Base-by-base conservation (phyloP, 2,329 filamentous ascomycete genomes). In the Fusarium sp. region DNA sequence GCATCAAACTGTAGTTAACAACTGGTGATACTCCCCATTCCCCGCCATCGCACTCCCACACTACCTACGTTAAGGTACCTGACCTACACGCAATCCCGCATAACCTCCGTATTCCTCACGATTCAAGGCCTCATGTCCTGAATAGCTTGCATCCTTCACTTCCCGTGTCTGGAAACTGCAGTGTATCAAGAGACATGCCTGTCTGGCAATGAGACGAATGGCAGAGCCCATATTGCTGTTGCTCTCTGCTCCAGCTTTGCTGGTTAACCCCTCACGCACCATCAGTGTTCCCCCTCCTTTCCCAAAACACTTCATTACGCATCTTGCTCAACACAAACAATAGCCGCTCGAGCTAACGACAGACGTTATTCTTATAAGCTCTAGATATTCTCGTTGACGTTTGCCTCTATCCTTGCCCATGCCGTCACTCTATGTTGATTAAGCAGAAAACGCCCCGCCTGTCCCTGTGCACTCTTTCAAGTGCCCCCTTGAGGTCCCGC, bases 371-470 rank as follows among this genome's bases (percentile, higher is more conserved):
- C 55, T 58, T 49, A 23, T 46, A 53, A 64, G 20, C 37, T 70
- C 49, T 65, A 66, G 60, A 70, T 58, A 41, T 65, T 60, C 52
- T 70, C 32, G 55, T 70, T 64, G 66, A 73, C 55, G 44, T 70
- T 69, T 74, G 35, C 56, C 52, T 69, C 58, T 68, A 64, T 57
- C 54, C 65, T 52, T 48, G 60, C 30, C n/a, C 60, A 76, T 76
- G 73, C 74, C 73, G 74, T 75, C 73, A 76, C 74, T 73, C 60
- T 60, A 55, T 70, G 64, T 66, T 61, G 65, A 70, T 74, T 74
- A 73, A 68, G 64, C 49, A 73, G 67, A 70, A 72, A 64, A 71
- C 55, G 74, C 74, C 74, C 74, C 74, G 74, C 73, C 75, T 56
- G 64, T 60, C 64, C 71, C 46, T 23, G 20, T 63, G 70, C 58